Conservation (phyloP, 306 rosid genomes). For the Fagus sylvatica region DNA sequence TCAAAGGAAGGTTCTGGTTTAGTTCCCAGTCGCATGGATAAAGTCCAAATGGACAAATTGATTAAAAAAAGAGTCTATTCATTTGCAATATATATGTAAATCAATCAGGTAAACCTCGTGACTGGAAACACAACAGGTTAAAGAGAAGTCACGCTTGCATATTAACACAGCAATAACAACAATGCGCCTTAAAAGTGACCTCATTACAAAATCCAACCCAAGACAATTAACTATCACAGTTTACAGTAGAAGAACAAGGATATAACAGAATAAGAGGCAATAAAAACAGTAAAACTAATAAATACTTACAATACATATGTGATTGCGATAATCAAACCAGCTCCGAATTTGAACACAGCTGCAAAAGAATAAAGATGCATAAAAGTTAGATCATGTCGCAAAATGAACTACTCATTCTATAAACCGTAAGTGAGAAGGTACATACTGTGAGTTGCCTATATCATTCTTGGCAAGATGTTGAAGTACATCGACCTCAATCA, state of each 20-base stretch:
- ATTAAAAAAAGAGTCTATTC: constrained; percentile 19
- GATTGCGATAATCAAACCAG: constrained; percentile 97
- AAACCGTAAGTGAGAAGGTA: constrained; percentile 11
- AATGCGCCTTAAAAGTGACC: neutral
- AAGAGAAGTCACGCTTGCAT: constrained; percentile 13
- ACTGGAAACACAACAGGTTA: constrained; percentile 13
- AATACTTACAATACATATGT: constrained; percentile 89
- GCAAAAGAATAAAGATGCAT: constrained; percentile 34
- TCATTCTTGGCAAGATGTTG: constrained; percentile 63
- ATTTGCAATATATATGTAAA: constrained; percentile 19
- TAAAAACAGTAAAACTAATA: constrained; percentile 3
- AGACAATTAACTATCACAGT: neutral
- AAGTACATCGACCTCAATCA: constrained; percentile 89
- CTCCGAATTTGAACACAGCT: constrained; percentile 81
- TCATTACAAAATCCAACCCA: constrained; percentile 1
- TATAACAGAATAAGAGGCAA: constrained; percentile 3
- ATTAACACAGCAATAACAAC: neutral
- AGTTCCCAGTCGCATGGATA: constrained; percentile 60
- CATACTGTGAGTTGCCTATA: constrained; percentile 61
- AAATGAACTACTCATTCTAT: constrained; percentile 24
- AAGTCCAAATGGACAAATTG: constrained; percentile 39
- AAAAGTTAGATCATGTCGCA: constrained; percentile 23
- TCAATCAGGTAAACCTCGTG: constrained; percentile 11
- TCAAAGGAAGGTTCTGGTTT: constrained; percentile 68
- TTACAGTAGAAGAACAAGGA: constrained; percentile 16